Base-by-base conservation (phyloP, 257 asterid species). In the Mitragyna speciosa region DNA sequence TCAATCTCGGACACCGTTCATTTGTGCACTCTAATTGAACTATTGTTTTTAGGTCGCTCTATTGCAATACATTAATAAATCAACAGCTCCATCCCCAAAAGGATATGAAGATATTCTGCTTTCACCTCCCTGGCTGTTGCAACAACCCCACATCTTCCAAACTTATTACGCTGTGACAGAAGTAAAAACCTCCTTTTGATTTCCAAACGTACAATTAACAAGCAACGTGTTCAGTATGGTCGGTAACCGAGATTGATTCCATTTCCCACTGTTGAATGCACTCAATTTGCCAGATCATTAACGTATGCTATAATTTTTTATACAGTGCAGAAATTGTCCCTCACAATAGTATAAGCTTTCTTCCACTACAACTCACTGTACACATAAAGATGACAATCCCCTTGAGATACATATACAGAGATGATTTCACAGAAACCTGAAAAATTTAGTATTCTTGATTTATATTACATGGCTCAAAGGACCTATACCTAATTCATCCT, bases 401-500 rank as follows among this genome's bases (percentile, higher is more conserved):
- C 48, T 16, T 16, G 56, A 61, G n/a, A 72, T 22, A 26, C 49
- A 73, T 74, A 47, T 70, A 80, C 70, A 73, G 16, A 17, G 72
- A 45, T 61, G 56, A 61, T 65, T 59, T 52, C 28, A 76, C n/a
- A 76, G 9, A 70, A 20, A 45, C 1, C 52, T 33, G 54, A 10
- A 39, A 20, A 78, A 26, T 10, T n/a, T n/a, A 78, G 70, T 36
- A 49, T 24, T 14, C 65, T 78, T 52, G 47, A 31, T 64, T 51
- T 80, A 85, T 56, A 83, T 81, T 56, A 72, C 84, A 69, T 81
- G 85, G 84, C 67, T 86, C 45, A 86, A 80, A 19, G 89, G 89
- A 59, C 86, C 87, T 39, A 84, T 84, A 36, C 85, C 88, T 54
- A 86, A 82, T 69, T 86, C 89, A n/a, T 86, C 89, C 33, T 84